Percentiles rank a stretch among this genome's conserved stretches.
These are phyloP conservation scores for Xylaria sp. DNA, from an alignment of 2,329 filamentous ascomycete genomes.

Conservation along the genomic window DNA sequence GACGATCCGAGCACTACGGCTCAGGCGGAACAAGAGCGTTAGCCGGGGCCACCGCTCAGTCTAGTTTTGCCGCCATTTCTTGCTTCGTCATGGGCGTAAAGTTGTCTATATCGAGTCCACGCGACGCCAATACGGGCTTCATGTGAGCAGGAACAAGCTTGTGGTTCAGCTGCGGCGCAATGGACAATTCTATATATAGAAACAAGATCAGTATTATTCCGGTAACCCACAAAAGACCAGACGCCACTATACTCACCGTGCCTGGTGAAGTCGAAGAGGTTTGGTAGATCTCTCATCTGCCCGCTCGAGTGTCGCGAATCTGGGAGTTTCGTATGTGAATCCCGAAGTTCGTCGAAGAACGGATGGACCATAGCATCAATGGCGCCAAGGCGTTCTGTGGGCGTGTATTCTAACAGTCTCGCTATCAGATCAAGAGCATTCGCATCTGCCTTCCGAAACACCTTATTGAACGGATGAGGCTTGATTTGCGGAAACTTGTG, in stretches of 20 bases:
- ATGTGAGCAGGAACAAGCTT: slow-evolving; percentile 86
- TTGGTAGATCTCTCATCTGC: slow-evolving; percentile 78
- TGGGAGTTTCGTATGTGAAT: slow-evolving; percentile 86
- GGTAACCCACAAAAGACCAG: not conserved
- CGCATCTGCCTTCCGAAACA: slow-evolving; percentile 93
- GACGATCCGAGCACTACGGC: slow-evolving; percentile 38
- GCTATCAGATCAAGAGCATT: slow-evolving; percentile 96
- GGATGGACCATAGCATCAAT: slow-evolving; percentile 98
- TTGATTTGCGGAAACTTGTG: slow-evolving; percentile 99
- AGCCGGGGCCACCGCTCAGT: slow-evolving; percentile 62
- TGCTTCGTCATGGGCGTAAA: slow-evolving; percentile 89
- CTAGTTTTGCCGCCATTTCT: slow-evolving; percentile 96
- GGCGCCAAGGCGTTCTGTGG: slow-evolving; percentile 89
- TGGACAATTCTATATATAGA: slow-evolving; percentile 79
- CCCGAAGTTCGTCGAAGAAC: slow-evolving; percentile 96
- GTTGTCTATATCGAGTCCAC: slow-evolving; percentile 90
- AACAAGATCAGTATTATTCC: slow-evolving; percentile 27
- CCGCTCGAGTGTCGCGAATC: slow-evolving; percentile 90
- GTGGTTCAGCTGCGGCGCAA: slow-evolving; percentile 82
- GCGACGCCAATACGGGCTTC: slow-evolving; percentile 70
- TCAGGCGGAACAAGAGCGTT: slow-evolving; percentile 34
- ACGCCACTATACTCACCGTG: slow-evolving; percentile 68
- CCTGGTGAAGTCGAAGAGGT: slow-evolving; percentile 88
- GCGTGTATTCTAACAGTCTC: slow-evolving; percentile 92
- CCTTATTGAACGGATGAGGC: slow-evolving; percentile 98